Evolutionary conservation across 768 basidiomycete species (phyloP).

Genomic region (Thelephora ganbajun): DNA sequence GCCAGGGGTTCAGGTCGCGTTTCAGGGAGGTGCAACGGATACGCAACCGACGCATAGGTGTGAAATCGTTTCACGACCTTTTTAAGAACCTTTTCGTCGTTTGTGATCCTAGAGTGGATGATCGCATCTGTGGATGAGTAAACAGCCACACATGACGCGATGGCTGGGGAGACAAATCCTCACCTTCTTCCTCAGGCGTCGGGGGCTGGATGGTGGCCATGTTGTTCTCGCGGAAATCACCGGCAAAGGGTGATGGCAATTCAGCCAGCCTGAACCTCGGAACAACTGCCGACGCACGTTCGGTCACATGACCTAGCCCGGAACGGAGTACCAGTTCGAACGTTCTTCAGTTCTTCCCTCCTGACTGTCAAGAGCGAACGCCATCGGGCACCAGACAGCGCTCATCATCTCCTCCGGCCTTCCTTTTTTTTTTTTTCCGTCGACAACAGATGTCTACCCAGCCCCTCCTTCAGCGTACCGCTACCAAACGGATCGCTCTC

Average conservation of each 20-base stretch:
- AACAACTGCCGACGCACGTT: background rate
- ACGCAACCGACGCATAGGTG: slow-evolving; percentile 46
- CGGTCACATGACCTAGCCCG: background rate
- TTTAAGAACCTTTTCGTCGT: slow-evolving; percentile 68
- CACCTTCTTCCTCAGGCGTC: slow-evolving; percentile 33
- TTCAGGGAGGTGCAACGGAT: slow-evolving; percentile 24
- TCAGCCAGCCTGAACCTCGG: background rate
- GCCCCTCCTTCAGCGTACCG: slow-evolving; percentile 90
- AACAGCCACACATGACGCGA: background rate
- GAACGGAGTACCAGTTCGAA: too few species aligned
- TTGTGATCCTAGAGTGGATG: slow-evolving; percentile 67
- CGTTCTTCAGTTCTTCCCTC: background rate
- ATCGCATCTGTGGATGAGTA: slow-evolving; percentile 43
- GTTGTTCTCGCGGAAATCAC: background rate
- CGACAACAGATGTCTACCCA: slow-evolving; percentile 86
- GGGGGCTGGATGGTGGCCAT: slow-evolving; percentile 25
- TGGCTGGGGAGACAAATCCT: background rate
- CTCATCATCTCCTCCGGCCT: background rate
- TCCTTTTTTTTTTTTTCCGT: too few species aligned
- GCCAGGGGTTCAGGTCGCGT: slow-evolving; percentile 15
- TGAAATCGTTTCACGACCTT: slow-evolving; percentile 76
- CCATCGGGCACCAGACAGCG: background rate
- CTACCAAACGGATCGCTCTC: slow-evolving; percentile 88
- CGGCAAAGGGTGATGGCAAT: background rate
- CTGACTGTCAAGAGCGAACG: background rate